phyloP scores from a whole-genome alignment of 176 grass and related monocot species.

The Musa schizocarpa region DNA sequence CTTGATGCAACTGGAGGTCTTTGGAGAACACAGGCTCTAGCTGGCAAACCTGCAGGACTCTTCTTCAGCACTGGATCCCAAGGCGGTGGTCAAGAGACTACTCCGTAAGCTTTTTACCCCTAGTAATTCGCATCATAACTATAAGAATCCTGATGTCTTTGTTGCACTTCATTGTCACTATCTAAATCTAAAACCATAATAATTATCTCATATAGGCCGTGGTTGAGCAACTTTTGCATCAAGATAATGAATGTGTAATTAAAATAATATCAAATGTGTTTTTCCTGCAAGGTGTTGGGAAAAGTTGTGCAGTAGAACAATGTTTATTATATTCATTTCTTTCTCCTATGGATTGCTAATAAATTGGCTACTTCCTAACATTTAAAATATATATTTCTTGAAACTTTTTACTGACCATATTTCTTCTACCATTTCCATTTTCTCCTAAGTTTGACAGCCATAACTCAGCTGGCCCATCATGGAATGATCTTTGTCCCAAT shows the following conservation, averaged over 20 bases:
- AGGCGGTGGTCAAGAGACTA: slow-evolving; percentile 74
- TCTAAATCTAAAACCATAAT: neutral
- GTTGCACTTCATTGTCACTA: neutral
- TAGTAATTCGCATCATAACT: neutral
- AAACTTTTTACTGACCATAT: neutral
- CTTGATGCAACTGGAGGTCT: slow-evolving; percentile 50
- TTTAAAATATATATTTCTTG: neutral
- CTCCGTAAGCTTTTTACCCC: slow-evolving; percentile 29
- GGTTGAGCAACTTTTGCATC: too few species aligned
- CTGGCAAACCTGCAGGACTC: slow-evolving; percentile 59
- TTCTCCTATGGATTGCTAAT: neutral
- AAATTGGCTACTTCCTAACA: slow-evolving; percentile 9
- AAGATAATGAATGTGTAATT: too few species aligned
- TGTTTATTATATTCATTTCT: too few species aligned
- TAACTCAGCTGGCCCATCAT: slow-evolving; percentile 67
- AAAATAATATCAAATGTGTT: too few species aligned
- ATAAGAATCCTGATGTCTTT: neutral
- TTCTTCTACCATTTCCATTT: neutral
- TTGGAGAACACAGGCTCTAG: slow-evolving; percentile 50
- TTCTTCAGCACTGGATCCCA: slow-evolving; percentile 65
- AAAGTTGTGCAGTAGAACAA: too few species aligned
- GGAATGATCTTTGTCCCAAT: slow-evolving; percentile 79
- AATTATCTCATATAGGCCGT: too few species aligned
- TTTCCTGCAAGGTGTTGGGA: neutral
- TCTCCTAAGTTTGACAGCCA: slow-evolving; percentile 41